These are phyloP conservation scores for Cryptococcus floricola DNA, from an alignment of 1,284 basidiomycete genomes.

Conservation along the genomic window DNA sequence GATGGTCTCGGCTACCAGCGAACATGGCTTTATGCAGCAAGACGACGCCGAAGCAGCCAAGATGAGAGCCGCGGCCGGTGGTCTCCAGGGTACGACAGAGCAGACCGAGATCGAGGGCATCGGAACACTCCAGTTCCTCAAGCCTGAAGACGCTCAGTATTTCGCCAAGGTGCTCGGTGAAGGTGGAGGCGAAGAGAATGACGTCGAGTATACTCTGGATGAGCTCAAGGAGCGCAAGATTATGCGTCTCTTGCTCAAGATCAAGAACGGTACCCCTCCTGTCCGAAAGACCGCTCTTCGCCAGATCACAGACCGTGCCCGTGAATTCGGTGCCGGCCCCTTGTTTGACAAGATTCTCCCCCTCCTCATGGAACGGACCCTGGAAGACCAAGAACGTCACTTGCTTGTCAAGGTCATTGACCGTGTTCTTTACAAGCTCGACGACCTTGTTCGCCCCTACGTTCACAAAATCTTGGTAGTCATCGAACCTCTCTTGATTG, in stretches of 20 bases:
- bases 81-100: conserved; percentile 74
- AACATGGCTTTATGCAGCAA: conserved; percentile 85
- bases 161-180: conserved; percentile 95
- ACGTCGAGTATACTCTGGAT: conserved; percentile 76
- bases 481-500: conserved; percentile 97
- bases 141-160: conserved; percentile 95
- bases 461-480: conserved; percentile 99
- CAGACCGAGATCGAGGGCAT: conserved; percentile 99
- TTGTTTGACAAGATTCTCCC: conserved; percentile 99
- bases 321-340: conserved; percentile 97
- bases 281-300: conserved; percentile 96
- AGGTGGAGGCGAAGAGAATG: conserved; percentile 77
- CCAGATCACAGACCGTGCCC: conserved; percentile 99
- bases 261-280: conserved; percentile 98
- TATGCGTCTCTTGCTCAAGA: conserved; percentile 98
- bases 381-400: conserved; percentile 98
- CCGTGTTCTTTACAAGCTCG: conserved; percentile 96
- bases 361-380: conserved; percentile 95
- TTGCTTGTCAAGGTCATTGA: conserved; percentile 99
- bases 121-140: conserved; percentile 96
- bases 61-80: conserved; percentile 79
- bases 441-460: conserved; percentile 97
- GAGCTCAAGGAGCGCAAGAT: conserved; percentile 99
- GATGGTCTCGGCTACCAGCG: conserved; percentile 54
- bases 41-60: conserved; percentile 86